A percentile compares a stretch with the other conserved stretches of the same genome.
phyloP scores from a whole-genome alignment of 306 rosid genomes.

The Malus sieversii region DNA sequence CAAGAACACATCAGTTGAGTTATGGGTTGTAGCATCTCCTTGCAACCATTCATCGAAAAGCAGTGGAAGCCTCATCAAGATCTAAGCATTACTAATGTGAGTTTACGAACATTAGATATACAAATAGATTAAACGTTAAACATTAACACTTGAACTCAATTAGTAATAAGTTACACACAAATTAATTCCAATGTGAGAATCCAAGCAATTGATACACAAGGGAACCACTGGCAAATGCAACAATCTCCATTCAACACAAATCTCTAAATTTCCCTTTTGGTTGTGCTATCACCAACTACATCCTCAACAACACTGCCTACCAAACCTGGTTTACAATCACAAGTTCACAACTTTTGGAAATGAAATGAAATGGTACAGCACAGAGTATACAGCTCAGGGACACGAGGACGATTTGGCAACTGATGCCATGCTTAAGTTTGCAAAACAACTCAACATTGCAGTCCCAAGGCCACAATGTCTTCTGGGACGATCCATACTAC shows the following conservation, averaged over 20 bases:
- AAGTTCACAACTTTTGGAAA: conserved; percentile 43
- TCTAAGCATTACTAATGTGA: conserved; percentile 45
- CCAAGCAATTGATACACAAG: conserved; percentile 35
- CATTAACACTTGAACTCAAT: neutral
- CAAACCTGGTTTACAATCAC: conserved; percentile 61
- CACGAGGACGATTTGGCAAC: conserved; percentile 28
- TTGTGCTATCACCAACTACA: conserved; percentile 36
- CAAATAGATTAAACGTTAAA: neutral
- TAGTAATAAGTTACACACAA: neutral
- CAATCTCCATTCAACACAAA: conserved; percentile 21
- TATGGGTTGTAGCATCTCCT: conserved; percentile 57
- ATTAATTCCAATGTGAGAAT: conserved; percentile 23
- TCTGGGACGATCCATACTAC: conserved; percentile 53
- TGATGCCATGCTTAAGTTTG: conserved; percentile 48
- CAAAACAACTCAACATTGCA: conserved; percentile 27
- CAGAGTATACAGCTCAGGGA: conserved; percentile 26
- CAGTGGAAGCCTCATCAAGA: conserved; percentile 59
- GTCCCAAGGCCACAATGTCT: conserved; percentile 66
- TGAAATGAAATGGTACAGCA: conserved; percentile 87
- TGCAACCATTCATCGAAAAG: conserved; percentile 54
- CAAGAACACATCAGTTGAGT: conserved; percentile 38
- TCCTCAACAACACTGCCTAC: conserved; percentile 38
- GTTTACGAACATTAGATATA: neutral
- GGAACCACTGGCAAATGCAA: conserved; percentile 48
- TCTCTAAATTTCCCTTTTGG: conserved; percentile 49